Conservation (phyloP, 2,329 filamentous ascomycete species). For the Aspergillus sp. region DNA sequence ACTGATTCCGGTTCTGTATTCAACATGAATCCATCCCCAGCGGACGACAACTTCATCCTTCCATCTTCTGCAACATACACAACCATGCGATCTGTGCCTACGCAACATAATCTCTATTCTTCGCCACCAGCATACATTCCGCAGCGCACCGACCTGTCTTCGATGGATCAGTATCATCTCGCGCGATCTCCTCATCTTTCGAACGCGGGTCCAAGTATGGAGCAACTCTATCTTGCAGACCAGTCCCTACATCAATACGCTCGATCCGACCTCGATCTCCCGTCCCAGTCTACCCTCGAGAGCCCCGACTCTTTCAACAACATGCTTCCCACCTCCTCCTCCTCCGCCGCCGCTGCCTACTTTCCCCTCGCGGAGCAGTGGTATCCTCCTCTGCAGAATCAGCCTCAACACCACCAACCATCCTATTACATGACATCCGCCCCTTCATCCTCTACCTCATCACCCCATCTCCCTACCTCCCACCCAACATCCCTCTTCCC, state of each 20-base stretch:
- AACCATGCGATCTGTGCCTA: background rate
- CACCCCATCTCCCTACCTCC: background rate
- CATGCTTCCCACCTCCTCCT: constrained; percentile 1
- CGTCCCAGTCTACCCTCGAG: background rate
- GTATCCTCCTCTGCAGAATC: background rate
- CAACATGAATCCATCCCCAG: background rate
- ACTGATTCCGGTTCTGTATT: background rate
- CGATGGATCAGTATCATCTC: background rate
- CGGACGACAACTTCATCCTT: background rate
- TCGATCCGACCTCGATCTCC: background rate
- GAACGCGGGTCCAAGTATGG: background rate
- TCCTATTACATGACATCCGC: background rate
- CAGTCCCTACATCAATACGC: background rate
- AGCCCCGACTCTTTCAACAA: background rate
- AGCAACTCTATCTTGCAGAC: background rate
- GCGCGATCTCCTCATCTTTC: background rate
- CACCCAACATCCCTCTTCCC: background rate
- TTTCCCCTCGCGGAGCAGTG: background rate
- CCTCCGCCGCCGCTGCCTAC: background rate
- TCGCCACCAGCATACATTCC: background rate
- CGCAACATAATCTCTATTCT: background rate
- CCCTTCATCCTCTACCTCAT: background rate
- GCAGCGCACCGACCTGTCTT: background rate
- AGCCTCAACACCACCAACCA: background rate
- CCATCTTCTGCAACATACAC: background rate